A percentile compares a stretch with the other conserved stretches of the same genome.
Evolutionary conservation across 192 early-diverging fungal genomes (phyloP).

Genomic region (Pilaira anomala): DNA sequence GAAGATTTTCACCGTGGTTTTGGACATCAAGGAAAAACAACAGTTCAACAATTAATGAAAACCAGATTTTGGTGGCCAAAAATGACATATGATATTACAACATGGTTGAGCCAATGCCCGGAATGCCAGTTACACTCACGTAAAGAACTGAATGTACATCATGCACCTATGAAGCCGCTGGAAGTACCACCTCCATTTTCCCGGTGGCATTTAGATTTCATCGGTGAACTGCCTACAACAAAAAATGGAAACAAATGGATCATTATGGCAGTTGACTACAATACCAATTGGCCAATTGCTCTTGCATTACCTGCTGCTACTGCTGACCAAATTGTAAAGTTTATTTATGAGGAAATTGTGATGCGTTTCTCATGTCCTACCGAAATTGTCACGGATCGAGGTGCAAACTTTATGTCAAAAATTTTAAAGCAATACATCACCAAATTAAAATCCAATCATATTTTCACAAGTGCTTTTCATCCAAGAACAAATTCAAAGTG

Average conservation of each 20-base stretch:
- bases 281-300: slow-evolving; percentile 32
- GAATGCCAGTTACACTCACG: neutral
- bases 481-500: slow-evolving; percentile 28
- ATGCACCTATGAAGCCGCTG: slow-evolving; percentile 2
- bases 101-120: slow-evolving; percentile 6
- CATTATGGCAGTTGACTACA: slow-evolving; percentile 28
- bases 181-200: neutral
- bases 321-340: slow-evolving; percentile 15
- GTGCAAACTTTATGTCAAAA: slow-evolving; percentile 22
- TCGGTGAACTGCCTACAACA: slow-evolving; percentile 7
- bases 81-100: neutral
- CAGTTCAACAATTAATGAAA: neutral
- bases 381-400: slow-evolving; percentile 20
- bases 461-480: slow-evolving; percentile 20
- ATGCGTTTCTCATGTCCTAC: slow-evolving; percentile 20
- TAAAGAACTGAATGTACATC: neutral
- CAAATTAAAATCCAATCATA: slow-evolving; percentile 8
- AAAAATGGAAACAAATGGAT: slow-evolving; percentile 18
- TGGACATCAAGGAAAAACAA: neutral
- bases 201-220: slow-evolving; percentile 16
- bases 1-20: slow-evolving; percentile 9
- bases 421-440: neutral
- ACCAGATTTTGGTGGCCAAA: slow-evolving; percentile 15
- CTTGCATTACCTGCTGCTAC: slow-evolving; percentile 15
- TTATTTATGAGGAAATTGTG: slow-evolving; percentile 34